Percentiles rank a stretch among this genome's conserved stretches.
Conservation (phyloP, 2,329 filamentous ascomycete species). For the Sporothrix curviconia region DNA sequence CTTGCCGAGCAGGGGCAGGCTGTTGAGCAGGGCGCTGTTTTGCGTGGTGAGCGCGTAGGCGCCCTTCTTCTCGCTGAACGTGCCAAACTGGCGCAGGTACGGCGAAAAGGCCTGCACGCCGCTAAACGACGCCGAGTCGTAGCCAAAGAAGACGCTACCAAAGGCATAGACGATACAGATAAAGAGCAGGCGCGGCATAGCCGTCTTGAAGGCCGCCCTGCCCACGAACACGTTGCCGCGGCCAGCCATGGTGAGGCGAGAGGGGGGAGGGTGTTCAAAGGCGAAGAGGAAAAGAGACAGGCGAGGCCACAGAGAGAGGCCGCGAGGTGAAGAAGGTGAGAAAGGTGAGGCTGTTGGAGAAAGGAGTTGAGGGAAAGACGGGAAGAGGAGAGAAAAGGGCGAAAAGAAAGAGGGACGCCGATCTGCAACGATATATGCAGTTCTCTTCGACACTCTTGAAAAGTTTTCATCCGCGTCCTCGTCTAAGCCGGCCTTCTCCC, state of each 20-base stretch:
- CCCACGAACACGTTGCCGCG: conserved; percentile 7
- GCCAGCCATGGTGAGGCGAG: neutral
- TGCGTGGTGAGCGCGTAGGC: neutral
- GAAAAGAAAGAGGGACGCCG: neutral
- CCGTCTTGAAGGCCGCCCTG: neutral
- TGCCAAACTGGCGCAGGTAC: neutral
- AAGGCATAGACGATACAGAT: conserved; percentile 7
- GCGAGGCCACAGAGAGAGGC: neutral
- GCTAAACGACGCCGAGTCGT: conserved; percentile 5
- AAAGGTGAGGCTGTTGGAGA: neutral
- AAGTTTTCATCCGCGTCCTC: neutral
- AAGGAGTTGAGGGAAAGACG: neutral
- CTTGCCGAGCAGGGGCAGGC: conserved; percentile 8
- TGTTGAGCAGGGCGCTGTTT: conserved; percentile 3
- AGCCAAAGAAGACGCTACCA: conserved; percentile 7
- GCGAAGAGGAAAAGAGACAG: neutral
- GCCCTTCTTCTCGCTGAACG: neutral
- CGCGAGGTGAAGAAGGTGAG: neutral
- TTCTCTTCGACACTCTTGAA: neutral
- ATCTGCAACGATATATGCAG: neutral
- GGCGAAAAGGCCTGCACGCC: conserved; percentile 7
- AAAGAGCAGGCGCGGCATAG: conserved; percentile 1
- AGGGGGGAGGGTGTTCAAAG: neutral
- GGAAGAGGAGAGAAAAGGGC: neutral
- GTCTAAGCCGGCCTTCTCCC: neutral